These are phyloP conservation scores for Coemansia sp. DNA, from an alignment of 192 early-diverging fungal species.

Conservation along the genomic window DNA sequence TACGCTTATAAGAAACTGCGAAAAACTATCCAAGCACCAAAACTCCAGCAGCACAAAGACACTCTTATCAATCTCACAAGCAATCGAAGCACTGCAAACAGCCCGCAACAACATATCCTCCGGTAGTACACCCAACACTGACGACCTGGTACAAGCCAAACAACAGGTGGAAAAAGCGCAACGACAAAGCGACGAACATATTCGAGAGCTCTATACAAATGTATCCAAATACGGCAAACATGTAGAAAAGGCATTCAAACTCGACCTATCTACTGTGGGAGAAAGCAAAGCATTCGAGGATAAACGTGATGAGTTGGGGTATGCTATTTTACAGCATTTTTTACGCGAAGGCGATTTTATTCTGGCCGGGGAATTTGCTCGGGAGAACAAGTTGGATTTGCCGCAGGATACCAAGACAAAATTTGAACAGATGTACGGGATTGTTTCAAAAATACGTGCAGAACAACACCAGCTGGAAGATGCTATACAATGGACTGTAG, in stretches of 20 bases:
- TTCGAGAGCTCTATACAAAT: slow-evolving; percentile 66
- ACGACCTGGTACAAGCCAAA: slow-evolving; percentile 26
- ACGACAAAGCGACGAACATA: slow-evolving; percentile 47
- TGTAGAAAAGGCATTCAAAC: slow-evolving; percentile 77
- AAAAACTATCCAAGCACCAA: slow-evolving; percentile 70
- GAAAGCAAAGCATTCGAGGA: slow-evolving; percentile 66
- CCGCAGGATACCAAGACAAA: slow-evolving; percentile 58
- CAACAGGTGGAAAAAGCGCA: background rate
- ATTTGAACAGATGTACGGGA: slow-evolving; percentile 83
- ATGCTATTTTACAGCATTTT: slow-evolving; percentile 74
- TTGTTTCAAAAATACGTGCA: slow-evolving; percentile 62
- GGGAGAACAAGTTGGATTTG: slow-evolving; percentile 52
- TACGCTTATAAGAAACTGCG: slow-evolving; percentile 61
- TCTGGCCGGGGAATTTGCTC: slow-evolving; percentile 59
- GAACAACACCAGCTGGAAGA: slow-evolving; percentile 58
- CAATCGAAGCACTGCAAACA: slow-evolving; percentile 48
- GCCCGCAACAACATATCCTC: slow-evolving; percentile 10
- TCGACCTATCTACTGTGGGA: slow-evolving; percentile 59
- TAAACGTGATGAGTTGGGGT: slow-evolving; percentile 64
- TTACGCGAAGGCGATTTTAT: slow-evolving; percentile 87
- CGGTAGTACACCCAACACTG: slow-evolving; percentile 23
- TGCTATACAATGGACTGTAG: slow-evolving; percentile 78
- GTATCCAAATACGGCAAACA: slow-evolving; percentile 72
- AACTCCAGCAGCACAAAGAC: slow-evolving; percentile 52
- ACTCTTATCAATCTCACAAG: slow-evolving; percentile 44